Conservation (phyloP, 352 stramenopile species). For the Pythium volutum region DNA sequence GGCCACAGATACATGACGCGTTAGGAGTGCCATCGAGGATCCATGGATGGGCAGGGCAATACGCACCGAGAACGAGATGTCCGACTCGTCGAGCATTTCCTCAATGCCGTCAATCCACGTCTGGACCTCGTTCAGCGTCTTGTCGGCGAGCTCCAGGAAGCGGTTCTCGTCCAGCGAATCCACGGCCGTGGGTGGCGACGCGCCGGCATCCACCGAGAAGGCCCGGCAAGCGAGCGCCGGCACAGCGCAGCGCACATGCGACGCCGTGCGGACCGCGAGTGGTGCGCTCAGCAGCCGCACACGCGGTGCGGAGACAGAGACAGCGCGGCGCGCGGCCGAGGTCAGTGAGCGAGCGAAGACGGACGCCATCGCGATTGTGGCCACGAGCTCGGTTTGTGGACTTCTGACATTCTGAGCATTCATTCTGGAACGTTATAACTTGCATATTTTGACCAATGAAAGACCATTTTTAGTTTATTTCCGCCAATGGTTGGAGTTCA, state of each 20-base stretch:
- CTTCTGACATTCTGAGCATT: slow-evolving; percentile 3
- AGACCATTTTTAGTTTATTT: neutral
- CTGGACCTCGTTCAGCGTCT: slow-evolving; percentile 70
- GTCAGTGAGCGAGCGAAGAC: slow-evolving; percentile 11
- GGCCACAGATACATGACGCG: neutral
- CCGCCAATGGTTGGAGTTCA: neutral
- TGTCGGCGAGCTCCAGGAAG: slow-evolving; percentile 77
- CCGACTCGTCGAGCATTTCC: slow-evolving; percentile 82
- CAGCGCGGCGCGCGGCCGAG: neutral
- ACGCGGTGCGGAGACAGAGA: neutral
- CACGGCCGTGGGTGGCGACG: neutral
- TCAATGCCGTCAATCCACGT: slow-evolving; percentile 81
- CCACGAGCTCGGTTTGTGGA: neutral
- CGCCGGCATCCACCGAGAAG: slow-evolving; percentile 8
- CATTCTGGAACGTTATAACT: slow-evolving; percentile 3
- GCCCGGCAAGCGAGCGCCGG: neutral
- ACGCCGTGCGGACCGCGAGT: neutral
- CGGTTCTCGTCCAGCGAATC: slow-evolving; percentile 62
- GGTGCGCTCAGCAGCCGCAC: neutral
- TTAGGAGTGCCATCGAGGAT: neutral
- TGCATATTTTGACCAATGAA: slow-evolving; percentile 3
- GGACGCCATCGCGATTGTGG: slow-evolving; percentile 7
- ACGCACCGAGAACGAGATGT: slow-evolving; percentile 70
- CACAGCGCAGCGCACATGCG: neutral
- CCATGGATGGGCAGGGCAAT: neutral